Evolutionary conservation across 2,329 filamentous ascomycete genomes (phyloP), one percentile per base, ranked within the genome.

Genomic region (Colletotrichum lupini): DNA sequence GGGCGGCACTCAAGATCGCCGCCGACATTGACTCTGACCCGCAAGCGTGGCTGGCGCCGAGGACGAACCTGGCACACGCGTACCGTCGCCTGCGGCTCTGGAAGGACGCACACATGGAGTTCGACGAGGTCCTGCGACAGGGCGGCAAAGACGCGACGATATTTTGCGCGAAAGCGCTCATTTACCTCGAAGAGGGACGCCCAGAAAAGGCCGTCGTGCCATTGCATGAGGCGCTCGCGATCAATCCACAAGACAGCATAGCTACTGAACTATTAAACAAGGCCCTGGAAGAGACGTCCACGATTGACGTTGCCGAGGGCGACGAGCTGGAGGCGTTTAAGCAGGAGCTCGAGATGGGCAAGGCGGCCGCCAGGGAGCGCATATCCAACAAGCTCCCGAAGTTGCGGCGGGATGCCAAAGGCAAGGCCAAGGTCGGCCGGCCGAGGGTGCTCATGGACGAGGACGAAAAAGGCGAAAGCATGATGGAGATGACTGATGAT

Each of bases 1-100:
- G 88, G 8, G 90, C 92, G 74, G 94, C 97, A 0, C 89, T 99
- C 22, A 86, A 89, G 60, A 90, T 98, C 66, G 94, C 95, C 2
- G 89, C 92, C 4, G 92, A 96, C 49, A 95, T 97, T 74, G 92
- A 95, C 75, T 93, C 94, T 68, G 94, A 97, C 74, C 91, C 94
- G 0, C 89, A 91, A 60, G 94, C 96, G 1, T 97, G 94, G 92
- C 85, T 98, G 3, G 91, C 94, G 2, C 95, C 94, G 0, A 91
- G 95, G 52, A 94, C 94, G 4, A 99, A 99, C 78, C 88, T 99
- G 19, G 97, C 92, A 0, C 97, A 99, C 80, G 93, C 96, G 0
- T 92, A 95, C 75, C 91, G 97, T 66, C 92, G 95, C 22, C 84
- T 93, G 68, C 89, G 92, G 1, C 87, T 90, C 69, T 91, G 92